Evolutionary conservation across 768 basidiomycete genomes (phyloP), one percentile per base, ranked within the genome.

Genomic region (Polyporus arcularius): DNA sequence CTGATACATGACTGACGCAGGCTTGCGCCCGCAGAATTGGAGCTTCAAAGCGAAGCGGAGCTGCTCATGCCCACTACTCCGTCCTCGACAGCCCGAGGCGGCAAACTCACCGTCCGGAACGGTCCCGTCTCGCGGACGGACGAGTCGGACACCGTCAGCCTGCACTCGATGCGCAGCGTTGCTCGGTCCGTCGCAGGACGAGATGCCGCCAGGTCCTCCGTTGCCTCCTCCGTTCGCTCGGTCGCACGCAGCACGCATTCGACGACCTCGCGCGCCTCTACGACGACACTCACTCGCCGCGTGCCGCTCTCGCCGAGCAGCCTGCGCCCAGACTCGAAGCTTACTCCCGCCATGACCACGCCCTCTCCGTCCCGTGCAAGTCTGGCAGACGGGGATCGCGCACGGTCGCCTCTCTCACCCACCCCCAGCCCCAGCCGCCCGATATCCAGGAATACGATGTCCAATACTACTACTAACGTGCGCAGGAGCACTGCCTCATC

Each of bases 11-110:
- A 6, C 11, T 55, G 26, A 49, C 16, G 57, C 21, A 26, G 21
- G 21, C 21, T 26, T 26, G 21, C 21, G 21, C 21, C 39, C 53
- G 3, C 66, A 94, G 94, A 90, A 70, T 84, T 96, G 54, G 92
- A 96, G 70, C 84, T 95, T 11, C 79, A 88, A 0, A 74, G 86
- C 6, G 88, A 91, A 51, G n/a, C 38, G 5, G 93, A 95, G 57
- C 85, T 95, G 5, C 69, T 87, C 41, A 80, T 78, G 52, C 82
- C 79, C 4, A 72, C 73, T 12, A 77, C 78, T 35, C 67, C 61
- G 52, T 71, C 60, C 43, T 66, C 58, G 26, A 58, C 63, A 32
- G 58, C 64, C 31, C 61, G 64, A 47, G 65, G 43, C 41, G 63
- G 51, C 21, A 53, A 32, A n/a, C 62, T 63, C 21, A 67, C 65